Base-by-base conservation (phyloP, 495 filamentous ascomycete species). In the Terfezia boudieri region DNA sequence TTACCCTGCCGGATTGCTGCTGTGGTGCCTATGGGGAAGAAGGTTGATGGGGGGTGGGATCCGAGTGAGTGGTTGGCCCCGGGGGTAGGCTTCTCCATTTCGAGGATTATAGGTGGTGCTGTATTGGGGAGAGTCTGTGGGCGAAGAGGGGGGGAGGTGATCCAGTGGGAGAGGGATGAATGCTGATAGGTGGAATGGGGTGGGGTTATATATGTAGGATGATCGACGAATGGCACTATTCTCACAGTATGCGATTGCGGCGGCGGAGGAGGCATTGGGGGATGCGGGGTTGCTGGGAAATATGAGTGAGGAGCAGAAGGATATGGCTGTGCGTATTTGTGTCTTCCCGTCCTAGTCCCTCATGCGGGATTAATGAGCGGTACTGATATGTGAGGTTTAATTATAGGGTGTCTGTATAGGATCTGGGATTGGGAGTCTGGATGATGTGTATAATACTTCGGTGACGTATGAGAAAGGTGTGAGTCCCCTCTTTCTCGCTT, bases 401-500 rank as follows among this genome's bases (percentile, higher is more conserved):
- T 37, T 26, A 48, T 51, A 82, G 70, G 90, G 90, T 1, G 80
- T 96, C 7, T 94, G 88, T 62, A 69, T 98, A 16, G 90, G 90
- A n/a, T 94, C 86, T 49, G 90, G 90, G 3, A 96, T 98, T 62
- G 90, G 90, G 8, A 94, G 85, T 64, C 75, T 98, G 38, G 83
- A 92, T 22, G 86, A 94, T 59, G 75, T 90, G 9, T 94, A 89
- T 67, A 69, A 80, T 56, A 89, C 86, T 1, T 85, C 82, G 46
- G 64, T 93, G 48, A 76, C 76, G 2, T 92, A 82, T 68, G 74
- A 83, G 41, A 74, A 77, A 70, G 78, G 80, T 57, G 86, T 86
- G 59, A 70, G 76, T 69, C 49, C 37, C 50, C 37, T 17, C 23
- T 36, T 8, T 55, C 36, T 38, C 14, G 23, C 12, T 37, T 26